phyloP scores from a whole-genome alignment of 768 basidiomycete species.

The Termitomyces sp. region DNA sequence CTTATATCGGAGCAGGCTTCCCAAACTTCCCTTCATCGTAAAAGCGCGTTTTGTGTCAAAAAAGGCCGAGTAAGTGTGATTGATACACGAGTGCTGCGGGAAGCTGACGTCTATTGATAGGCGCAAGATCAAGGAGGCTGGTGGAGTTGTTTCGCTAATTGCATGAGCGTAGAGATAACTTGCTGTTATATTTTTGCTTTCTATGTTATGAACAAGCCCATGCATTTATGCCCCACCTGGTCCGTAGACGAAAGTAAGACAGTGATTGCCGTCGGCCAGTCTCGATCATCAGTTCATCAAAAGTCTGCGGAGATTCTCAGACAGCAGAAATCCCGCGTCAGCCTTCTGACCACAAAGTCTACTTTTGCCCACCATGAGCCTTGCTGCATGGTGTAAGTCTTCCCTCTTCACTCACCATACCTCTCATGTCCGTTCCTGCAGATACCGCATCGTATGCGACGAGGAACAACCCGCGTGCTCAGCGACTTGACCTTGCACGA shows the following conservation, averaged over 20 bases:
- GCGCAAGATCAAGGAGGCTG: conserved; percentile 86
- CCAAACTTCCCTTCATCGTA: conserved; percentile 91
- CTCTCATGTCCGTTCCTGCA: background rate
- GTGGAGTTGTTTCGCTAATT: conserved; percentile 89
- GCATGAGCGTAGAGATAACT: conserved; percentile 51
- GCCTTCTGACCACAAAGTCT: conserved; percentile 3
- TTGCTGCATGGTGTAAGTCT: conserved; percentile 33
- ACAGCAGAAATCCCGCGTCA: conserved; percentile 9
- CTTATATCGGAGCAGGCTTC: conserved; percentile 46
- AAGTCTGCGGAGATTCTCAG: conserved; percentile 8
- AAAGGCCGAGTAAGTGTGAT: conserved; percentile 64
- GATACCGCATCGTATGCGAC: background rate
- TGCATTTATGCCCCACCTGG: conserved; percentile 8
- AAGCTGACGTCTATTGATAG: conserved; percentile 19
- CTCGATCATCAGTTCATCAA: background rate
- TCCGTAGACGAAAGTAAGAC: conserved; percentile 5
- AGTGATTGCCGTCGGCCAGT: conserved; percentile 10
- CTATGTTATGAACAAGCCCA: conserved; percentile 23
- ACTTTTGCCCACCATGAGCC: conserved; percentile 13
- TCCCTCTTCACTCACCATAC: background rate
- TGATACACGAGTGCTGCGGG: background rate
- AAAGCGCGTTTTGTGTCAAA: conserved; percentile 95
- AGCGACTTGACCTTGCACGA: background rate
- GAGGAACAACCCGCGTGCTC: background rate
- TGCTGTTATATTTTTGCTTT: conserved; percentile 20